Percentiles rank a stretch among this genome's conserved stretches.
These are phyloP conservation scores for Rhododendron mucronatum DNA, from an alignment of 148 eudicot species.

Conservation along the genomic window DNA sequence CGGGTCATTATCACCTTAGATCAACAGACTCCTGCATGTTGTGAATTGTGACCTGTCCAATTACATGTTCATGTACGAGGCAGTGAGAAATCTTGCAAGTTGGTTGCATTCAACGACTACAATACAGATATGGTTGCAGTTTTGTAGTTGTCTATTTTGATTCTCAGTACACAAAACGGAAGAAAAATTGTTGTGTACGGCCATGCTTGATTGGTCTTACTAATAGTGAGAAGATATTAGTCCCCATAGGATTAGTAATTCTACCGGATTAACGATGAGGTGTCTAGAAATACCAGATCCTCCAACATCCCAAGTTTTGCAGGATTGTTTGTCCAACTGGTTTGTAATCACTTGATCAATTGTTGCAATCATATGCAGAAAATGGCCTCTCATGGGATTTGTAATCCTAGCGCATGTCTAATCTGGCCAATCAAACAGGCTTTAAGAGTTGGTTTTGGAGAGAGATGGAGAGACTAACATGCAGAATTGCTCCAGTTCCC, in stretches of 20 bases:
- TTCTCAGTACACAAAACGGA: neutral
- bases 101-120: neutral
- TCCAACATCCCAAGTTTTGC: neutral
- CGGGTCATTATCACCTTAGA: neutral
- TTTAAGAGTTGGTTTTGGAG: neutral
- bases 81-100: neutral
- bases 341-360: neutral
- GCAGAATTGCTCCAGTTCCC: neutral
- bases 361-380: neutral
- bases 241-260: neutral
- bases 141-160: neutral
- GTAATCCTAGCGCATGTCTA: neutral
- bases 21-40: neutral
- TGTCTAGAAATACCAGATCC: neutral
- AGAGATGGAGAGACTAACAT: neutral
- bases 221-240: neutral
- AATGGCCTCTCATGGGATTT: neutral
- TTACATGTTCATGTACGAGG: neutral
- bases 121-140: neutral
- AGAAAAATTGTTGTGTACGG: neutral
- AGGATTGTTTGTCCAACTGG: neutral
- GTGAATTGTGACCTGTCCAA: constrained; percentile 5
- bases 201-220: neutral
- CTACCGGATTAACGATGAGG: neutral
- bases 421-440: neutral